A percentile compares a stretch with the other conserved stretches of the same genome.
Conservation (phyloP, 768 basidiomycete genomes). For the Glaciozyma antarctica region DNA sequence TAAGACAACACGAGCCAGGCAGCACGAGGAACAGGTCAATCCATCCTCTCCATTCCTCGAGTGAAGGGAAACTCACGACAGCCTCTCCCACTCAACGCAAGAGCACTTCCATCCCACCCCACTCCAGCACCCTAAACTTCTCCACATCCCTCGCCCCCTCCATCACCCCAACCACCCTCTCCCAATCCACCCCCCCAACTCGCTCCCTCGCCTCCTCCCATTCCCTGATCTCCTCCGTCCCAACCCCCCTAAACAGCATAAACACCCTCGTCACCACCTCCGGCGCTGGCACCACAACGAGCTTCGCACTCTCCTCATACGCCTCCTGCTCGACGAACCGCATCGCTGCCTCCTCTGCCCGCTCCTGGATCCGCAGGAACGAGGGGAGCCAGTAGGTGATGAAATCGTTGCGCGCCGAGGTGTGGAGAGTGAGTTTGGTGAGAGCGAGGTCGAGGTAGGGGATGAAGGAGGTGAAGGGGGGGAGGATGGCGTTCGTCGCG, state of each 20-base stretch:
- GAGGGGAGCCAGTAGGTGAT: constrained; percentile 49
- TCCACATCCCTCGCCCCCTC: neutral
- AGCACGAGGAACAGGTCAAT: too few relatives aligned
- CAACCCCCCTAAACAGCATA: constrained; percentile 46
- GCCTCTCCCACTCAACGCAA: neutral
- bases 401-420: constrained; percentile 46
- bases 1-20: too few relatives aligned
- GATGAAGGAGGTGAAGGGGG: constrained; percentile 38
- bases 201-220: constrained; percentile 40
- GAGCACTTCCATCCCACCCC: constrained; percentile 23
- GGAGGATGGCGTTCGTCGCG: constrained; percentile 37
- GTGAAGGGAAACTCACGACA: too few relatives aligned
- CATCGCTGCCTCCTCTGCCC: constrained; percentile 43
- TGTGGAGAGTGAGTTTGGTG: constrained; percentile 41
- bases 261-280: constrained; percentile 46
- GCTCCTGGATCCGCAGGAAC: constrained; percentile 35
- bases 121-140: constrained; percentile 13
- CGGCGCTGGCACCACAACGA: constrained; percentile 43
- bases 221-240: constrained; percentile 23
- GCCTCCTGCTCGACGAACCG: constrained; percentile 46
- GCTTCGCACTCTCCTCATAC: constrained; percentile 43
- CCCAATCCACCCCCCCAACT: constrained; percentile 32
- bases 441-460: constrained; percentile 41
- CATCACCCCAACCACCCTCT: constrained; percentile 37
- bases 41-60: too few relatives aligned